A percentile compares a stretch with the other conserved stretches of the same genome.
Evolutionary conservation across 768 basidiomycete species (phyloP).

Genomic region (Mycena chlorophos): DNA sequence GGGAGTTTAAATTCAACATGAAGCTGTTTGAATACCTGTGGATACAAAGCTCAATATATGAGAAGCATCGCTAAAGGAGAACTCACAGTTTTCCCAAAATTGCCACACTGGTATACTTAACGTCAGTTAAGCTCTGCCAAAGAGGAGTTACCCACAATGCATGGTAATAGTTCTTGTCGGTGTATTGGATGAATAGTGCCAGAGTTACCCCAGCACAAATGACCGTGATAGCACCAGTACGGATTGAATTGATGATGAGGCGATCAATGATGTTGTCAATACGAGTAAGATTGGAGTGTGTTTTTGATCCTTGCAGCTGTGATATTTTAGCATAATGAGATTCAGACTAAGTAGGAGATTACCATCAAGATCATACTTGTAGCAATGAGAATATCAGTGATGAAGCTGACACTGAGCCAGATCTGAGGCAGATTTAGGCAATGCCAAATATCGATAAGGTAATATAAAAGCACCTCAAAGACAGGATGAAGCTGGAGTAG

Average conservation of each 20-base stretch:
- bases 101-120: not conserved
- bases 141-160: not conserved
- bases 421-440: not conserved
- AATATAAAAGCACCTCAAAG: not conserved
- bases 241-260: conserved; percentile 3
- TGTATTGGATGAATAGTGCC: conserved; percentile 7
- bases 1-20: conserved; percentile 3
- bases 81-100: conserved; percentile 7
- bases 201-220: conserved; percentile 1
- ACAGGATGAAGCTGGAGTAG: conserved; percentile 6
- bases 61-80: not conserved
- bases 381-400: conserved; percentile 5
- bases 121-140: not conserved
- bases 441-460: not conserved
- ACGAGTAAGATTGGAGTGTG: not conserved
- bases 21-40: conserved; percentile 12
- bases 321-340: no score
- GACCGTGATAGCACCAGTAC: conserved; percentile 2
- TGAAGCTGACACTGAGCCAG: conserved; percentile 7
- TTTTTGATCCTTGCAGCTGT: conserved; percentile 1
- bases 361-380: conserved; percentile 8
- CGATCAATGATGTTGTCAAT: not conserved
- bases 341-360: not conserved
- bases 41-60: not conserved
- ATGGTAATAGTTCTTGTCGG: conserved; percentile 8